These are phyloP conservation scores for Coemansia sp. DNA, from an alignment of 192 early-diverging fungal genomes.

Conservation along the genomic window DNA sequence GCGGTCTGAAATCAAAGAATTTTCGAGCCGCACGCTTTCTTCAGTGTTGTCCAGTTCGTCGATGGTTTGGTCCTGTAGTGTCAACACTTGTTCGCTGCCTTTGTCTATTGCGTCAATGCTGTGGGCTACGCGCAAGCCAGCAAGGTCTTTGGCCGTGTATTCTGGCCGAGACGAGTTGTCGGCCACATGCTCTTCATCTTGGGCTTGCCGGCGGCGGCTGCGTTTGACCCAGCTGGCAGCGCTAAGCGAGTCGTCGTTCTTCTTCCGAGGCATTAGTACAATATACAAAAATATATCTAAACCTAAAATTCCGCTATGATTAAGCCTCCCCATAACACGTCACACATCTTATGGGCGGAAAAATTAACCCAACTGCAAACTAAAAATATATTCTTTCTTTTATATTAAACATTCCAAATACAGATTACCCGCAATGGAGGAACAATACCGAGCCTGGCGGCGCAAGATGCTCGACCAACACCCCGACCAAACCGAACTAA, in stretches of 20 bases:
- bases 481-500: constrained; percentile 7
- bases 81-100: constrained; percentile 75
- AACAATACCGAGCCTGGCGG: constrained; percentile 43
- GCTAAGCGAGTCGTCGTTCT: constrained; percentile 57
- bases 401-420: no score
- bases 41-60: constrained; percentile 54
- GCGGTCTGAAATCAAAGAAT: constrained; percentile 64
- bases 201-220: constrained; percentile 55
- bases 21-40: constrained; percentile 74
- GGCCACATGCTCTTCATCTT: constrained; percentile 44
- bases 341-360: background rate
- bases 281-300: no score
- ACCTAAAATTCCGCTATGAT: background rate
- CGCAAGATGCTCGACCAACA: constrained; percentile 20
- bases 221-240: constrained; percentile 70
- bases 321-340: background rate
- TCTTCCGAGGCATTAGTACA: background rate
- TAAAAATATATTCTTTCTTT: no score
- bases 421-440: constrained; percentile 26
- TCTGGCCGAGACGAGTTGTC: constrained; percentile 4
- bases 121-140: constrained; percentile 77
- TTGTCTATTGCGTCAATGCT: constrained; percentile 6
- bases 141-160: constrained; percentile 55
- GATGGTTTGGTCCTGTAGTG: constrained; percentile 80
- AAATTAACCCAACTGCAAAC: background rate